Percentiles rank a stretch among this genome's conserved stretches.
Conservation (phyloP, 2,329 filamentous ascomycete genomes). For the Xylariaceae sp. region DNA sequence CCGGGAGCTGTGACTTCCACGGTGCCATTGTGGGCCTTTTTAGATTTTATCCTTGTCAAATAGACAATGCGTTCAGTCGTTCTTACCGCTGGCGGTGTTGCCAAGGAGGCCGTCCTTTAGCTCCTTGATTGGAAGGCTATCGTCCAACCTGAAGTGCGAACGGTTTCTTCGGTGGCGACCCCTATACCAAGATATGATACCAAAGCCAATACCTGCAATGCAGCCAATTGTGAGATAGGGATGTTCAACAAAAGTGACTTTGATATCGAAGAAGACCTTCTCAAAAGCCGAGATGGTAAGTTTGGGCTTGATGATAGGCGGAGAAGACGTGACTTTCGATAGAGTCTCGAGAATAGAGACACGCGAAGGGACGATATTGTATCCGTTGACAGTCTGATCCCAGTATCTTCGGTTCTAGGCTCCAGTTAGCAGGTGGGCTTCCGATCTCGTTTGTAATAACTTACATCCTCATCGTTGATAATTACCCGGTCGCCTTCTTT, state of each 20-base stretch:
- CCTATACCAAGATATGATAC: constrained; percentile 59
- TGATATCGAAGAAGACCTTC: constrained; percentile 73
- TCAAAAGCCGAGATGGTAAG: constrained; percentile 76
- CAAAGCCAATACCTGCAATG: constrained; percentile 62
- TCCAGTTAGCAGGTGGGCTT: constrained; percentile 44
- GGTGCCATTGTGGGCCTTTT: constrained; percentile 17
- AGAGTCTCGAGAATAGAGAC: constrained; percentile 91
- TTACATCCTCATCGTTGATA: constrained; percentile 96
- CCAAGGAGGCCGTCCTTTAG: constrained; percentile 72
- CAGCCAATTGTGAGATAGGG: constrained; percentile 65
- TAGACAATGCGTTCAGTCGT: constrained; percentile 48
- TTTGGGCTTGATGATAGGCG: constrained; percentile 76
- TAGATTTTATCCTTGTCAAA: constrained; percentile 9
- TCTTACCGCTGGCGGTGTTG: constrained; percentile 57
- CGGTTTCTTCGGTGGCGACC: constrained; percentile 61
- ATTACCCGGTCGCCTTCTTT: constrained; percentile 89
- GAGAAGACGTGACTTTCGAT: constrained; percentile 71
- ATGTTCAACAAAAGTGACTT: constrained; percentile 64
- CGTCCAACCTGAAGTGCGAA: constrained; percentile 68
- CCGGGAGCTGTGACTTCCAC: constrained; percentile 29
- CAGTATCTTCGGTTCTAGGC: constrained; percentile 87
- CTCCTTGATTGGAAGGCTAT: constrained; percentile 57
- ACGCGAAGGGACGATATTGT: constrained; percentile 86
- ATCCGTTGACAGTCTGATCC: constrained; percentile 89
- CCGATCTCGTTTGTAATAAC: constrained; percentile 44